Evolutionary conservation across 108 stramenopile species (phyloP), one percentile per base, ranked within the genome.

Genomic region (Cyclotella sp.): DNA sequence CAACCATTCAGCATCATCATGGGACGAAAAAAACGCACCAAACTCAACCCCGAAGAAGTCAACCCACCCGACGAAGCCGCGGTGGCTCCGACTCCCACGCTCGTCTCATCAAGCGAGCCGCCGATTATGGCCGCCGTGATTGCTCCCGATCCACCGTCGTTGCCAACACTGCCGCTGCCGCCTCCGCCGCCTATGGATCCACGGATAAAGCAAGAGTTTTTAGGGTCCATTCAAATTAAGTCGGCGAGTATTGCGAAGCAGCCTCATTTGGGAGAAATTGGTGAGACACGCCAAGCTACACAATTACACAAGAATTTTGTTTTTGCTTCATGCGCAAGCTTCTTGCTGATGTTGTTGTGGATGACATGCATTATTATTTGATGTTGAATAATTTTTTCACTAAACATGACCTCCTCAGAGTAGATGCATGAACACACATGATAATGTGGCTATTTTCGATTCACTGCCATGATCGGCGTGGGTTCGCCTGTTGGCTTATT

Each of bases 141-240:
- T 43, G 62, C 68, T 42, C 70, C 60, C 10, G 28, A 22, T 21
- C 42, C 34, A 19, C 21, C 21, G 0, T 28, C 30, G 18, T 58
- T 18, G 30, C 75, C 77, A 22, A 28, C 47, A 42, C 52, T 68
- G 13, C 55, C 40, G 61, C 61, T 42, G 22, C 68, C 34, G 58
- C 53, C 43, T 24, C 54, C 60, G 14, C 59, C 42, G 18, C 7
- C 63, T 14, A 6, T 19, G 30, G 34, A 66, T 51, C 58, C 55
- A 61, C 30, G 68, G 16, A 16, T 30, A 63, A 61, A 61, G 60
- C 30, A 61, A n/a, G 60, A 61, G 34, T 39, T 24, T n/a, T 18
- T 15, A 26, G 22, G 57, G 18, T 40, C 76, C n/a, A 22, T 46
- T 12, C 34, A 49, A 63, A 73, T 78, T 72, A 74, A 78, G 53